Percentiles rank a stretch among this genome's conserved stretches.
These are phyloP conservation scores for Stromatinia cepivora DNA, from an alignment of 2,329 filamentous ascomycete species.

Conservation along the genomic window DNA sequence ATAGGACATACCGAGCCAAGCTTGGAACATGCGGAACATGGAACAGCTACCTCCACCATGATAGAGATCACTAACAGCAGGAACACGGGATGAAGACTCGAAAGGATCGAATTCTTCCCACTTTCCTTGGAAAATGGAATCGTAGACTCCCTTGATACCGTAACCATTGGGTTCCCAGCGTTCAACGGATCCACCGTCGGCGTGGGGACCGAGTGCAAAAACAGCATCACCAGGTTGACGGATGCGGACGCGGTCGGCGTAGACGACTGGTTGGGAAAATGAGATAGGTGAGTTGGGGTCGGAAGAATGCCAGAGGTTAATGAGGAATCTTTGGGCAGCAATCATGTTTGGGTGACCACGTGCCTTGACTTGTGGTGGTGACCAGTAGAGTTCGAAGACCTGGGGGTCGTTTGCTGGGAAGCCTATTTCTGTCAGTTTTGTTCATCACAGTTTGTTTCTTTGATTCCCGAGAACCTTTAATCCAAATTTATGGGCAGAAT, in stretches of 20 bases:
- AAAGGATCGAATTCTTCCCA: slow-evolving; percentile 86
- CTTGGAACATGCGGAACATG: slow-evolving; percentile 87
- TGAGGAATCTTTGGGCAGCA: slow-evolving; percentile 59
- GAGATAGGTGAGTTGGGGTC: slow-evolving; percentile 47
- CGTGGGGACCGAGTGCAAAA: slow-evolving; percentile 72
- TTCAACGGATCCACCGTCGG: slow-evolving; percentile 73
- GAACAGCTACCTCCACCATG: slow-evolving; percentile 78
- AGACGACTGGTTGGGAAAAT: slow-evolving; percentile 58
- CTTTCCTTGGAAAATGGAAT: slow-evolving; percentile 66
- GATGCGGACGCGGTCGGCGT: slow-evolving; percentile 66
- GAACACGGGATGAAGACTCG: slow-evolving; percentile 69
- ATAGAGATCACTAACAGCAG: slow-evolving; percentile 73
- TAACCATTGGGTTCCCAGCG: slow-evolving; percentile 73
- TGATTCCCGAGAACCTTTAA: neutral
- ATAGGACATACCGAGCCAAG: slow-evolving; percentile 80
- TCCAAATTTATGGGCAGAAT: too few relatives aligned
- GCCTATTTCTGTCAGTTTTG: slow-evolving; percentile 34
- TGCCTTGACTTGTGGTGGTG: slow-evolving; percentile 64
- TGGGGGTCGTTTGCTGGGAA: slow-evolving; percentile 68
- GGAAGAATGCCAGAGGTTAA: slow-evolving; percentile 58
- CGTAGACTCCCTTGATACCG: slow-evolving; percentile 67
- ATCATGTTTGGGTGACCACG: slow-evolving; percentile 67
- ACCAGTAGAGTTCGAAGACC: slow-evolving; percentile 78
- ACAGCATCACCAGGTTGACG: slow-evolving; percentile 67
- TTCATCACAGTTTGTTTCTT: neutral